phyloP scores from a whole-genome alignment of 495 filamentous ascomycete species.

The Penicillium ochrochloron region DNA sequence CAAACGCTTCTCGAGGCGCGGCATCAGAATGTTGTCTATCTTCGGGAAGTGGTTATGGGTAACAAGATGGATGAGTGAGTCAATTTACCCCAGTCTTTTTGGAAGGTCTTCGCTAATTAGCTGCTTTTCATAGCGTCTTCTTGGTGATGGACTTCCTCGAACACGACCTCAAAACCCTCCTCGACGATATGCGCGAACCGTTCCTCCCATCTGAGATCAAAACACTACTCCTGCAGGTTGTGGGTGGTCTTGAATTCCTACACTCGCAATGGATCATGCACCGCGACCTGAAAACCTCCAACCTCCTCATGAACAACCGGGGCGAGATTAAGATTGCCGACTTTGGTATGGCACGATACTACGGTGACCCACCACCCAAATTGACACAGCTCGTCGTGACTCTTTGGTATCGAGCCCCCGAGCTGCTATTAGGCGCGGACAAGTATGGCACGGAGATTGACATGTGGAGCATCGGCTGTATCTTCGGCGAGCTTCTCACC shows the following conservation, averaged over 20 bases:
- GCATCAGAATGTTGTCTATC: conserved; percentile 77
- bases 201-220: conserved; percentile 94
- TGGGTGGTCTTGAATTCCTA: conserved; percentile 81
- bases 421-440: conserved; percentile 82
- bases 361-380: conserved; percentile 78
- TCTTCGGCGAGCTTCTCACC: conserved; percentile 89
- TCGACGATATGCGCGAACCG: conserved; percentile 91
- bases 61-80: conserved; percentile 76
- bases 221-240: conserved; percentile 82
- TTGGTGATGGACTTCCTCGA: conserved; percentile 98
- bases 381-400: conserved; percentile 95
- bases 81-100: neutral
- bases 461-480: conserved; percentile 96
- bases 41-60: conserved; percentile 87
- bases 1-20: conserved; percentile 65
- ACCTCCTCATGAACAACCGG: conserved; percentile 93
- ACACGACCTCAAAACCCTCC: conserved; percentile 94
- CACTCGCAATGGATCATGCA: conserved; percentile 94
- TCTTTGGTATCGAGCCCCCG: conserved; percentile 94
- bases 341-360: conserved; percentile 96
- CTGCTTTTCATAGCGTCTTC: conserved; percentile 67
- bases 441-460: conserved; percentile 81
- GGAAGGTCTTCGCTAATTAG: conserved; percentile 13
- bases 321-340: conserved; percentile 96
- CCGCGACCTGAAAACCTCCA: conserved; percentile 95